Evolutionary conservation across 192 early-diverging fungal genomes (phyloP).

Genomic region (Backusella westeae): DNA sequence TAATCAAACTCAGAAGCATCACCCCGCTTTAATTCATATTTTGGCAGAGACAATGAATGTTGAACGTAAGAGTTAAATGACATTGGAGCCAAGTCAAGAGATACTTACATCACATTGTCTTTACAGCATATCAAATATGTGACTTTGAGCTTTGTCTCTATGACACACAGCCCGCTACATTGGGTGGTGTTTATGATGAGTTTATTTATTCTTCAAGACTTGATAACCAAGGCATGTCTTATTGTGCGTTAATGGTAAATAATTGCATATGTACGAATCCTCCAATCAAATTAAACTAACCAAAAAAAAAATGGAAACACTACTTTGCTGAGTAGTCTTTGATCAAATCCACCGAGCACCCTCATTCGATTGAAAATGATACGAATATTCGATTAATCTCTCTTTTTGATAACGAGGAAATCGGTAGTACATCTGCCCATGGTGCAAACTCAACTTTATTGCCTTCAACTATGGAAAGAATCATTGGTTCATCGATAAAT

Average conservation of each 20-base stretch:
- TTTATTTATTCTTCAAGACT: conserved; percentile 90
- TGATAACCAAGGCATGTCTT: conserved; percentile 97
- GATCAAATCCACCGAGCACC: background rate
- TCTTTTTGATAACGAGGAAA: conserved; percentile 98
- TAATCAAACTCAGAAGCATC: conserved; percentile 62
- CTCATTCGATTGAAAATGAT: conserved; percentile 41
- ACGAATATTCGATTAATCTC: conserved; percentile 79
- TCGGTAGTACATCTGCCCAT: conserved; percentile 89
- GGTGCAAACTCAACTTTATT: conserved; percentile 91
- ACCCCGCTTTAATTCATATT: conserved; percentile 75
- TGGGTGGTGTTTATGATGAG: conserved; percentile 91
- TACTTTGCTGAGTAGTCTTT: background rate
- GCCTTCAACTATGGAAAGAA: conserved; percentile 68
- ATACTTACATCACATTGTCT: background rate
- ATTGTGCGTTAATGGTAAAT: conserved; percentile 71
- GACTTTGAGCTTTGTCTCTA: conserved; percentile 98
- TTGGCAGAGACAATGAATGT: conserved; percentile 73
- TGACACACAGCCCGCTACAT: conserved; percentile 86
- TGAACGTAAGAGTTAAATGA: conserved; percentile 33
- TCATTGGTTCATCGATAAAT: conserved; percentile 46
- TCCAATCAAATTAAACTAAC: background rate
- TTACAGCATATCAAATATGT: conserved; percentile 65
- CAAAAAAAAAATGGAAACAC: background rate
- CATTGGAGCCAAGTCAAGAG: too few relatives aligned
- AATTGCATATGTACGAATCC: background rate